Percentiles rank a stretch among this genome's conserved stretches.
Conservation (phyloP, 208 protist species). For the Trypanosoma caninum region DNA sequence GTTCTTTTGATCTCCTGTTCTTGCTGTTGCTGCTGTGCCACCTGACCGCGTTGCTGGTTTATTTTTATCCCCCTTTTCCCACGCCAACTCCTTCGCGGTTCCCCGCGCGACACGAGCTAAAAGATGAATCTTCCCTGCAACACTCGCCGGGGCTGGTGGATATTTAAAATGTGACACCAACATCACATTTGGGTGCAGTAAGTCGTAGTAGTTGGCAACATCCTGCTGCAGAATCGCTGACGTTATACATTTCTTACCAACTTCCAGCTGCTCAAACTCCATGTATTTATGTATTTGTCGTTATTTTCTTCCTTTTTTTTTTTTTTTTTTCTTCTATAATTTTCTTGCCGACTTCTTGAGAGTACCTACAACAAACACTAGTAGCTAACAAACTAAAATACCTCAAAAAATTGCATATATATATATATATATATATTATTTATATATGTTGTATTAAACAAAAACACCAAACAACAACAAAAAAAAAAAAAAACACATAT, state of each 20-base stretch:
- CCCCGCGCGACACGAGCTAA: slow-evolving; percentile 2
- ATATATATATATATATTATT: not conserved
- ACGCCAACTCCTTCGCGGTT: not conserved
- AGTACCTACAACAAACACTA: too few species aligned
- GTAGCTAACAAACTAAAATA: too few species aligned
- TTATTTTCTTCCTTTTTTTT: not conserved
- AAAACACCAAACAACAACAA: not conserved
- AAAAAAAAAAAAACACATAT: not conserved
- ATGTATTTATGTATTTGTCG: slow-evolving; percentile 19
- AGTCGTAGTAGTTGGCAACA: slow-evolving; percentile 51
- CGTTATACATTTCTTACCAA: slow-evolving; percentile 46
- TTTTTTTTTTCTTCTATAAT: not conserved
- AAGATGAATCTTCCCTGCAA: slow-evolving; percentile 15
- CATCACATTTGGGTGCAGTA: slow-evolving; percentile 53
- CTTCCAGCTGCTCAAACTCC: slow-evolving; percentile 87
- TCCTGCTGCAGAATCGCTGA: slow-evolving; percentile 60
- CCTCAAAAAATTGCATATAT: not conserved
- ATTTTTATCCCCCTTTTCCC: too few species aligned
- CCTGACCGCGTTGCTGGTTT: not conserved
- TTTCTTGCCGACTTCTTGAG: not conserved
- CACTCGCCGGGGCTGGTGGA: slow-evolving; percentile 29
- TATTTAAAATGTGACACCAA: slow-evolving; percentile 8
- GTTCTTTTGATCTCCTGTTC: not conserved
- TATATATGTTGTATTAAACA: not conserved
- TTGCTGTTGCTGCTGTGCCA: not conserved